A percentile compares a stretch with the other conserved stretches of the same genome.
These are phyloP conservation scores for Pleurozium schreberi DNA, from an alignment of 225 moss, liverwort and hornwort species.

Conservation along the genomic window DNA sequence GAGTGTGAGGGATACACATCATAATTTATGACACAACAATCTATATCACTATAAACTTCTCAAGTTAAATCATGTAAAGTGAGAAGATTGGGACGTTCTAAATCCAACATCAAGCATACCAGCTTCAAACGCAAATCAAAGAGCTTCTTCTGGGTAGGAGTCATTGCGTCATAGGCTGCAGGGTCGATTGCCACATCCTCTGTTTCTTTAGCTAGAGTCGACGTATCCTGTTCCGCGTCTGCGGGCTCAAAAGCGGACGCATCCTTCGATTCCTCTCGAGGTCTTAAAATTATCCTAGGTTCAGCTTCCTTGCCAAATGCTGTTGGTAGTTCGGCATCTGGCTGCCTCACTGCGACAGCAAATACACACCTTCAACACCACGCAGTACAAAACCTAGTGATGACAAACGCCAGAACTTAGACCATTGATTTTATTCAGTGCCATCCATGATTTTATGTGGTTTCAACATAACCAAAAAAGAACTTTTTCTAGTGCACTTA, in stretches of 20 bases:
- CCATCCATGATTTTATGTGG: background rate
- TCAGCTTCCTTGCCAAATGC: slow-evolving; percentile 39
- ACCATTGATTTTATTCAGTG: background rate
- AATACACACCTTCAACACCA: background rate
- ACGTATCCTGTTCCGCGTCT: slow-evolving; percentile 10
- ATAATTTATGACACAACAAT: background rate
- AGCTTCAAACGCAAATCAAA: slow-evolving; percentile 87
- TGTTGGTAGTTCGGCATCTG: slow-evolving; percentile 26
- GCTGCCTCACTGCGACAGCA: slow-evolving; percentile 16
- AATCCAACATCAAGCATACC: slow-evolving; percentile 20
- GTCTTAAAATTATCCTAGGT: slow-evolving; percentile 30
- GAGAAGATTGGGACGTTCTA: background rate
- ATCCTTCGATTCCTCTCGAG: slow-evolving; percentile 16
- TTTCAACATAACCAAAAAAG: background rate
- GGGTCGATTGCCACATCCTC: slow-evolving; percentile 35
- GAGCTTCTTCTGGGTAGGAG: slow-evolving; percentile 70
- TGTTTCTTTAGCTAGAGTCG: background rate
- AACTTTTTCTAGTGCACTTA: background rate
- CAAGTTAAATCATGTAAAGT: background rate
- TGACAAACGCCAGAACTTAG: background rate
- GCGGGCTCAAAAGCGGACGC: background rate
- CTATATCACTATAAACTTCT: background rate
- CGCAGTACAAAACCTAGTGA: background rate
- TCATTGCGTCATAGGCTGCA: slow-evolving; percentile 67
- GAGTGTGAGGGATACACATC: background rate